Base-by-base conservation (phyloP, 163 green algal species). In the Dunaliella salina region DNA sequence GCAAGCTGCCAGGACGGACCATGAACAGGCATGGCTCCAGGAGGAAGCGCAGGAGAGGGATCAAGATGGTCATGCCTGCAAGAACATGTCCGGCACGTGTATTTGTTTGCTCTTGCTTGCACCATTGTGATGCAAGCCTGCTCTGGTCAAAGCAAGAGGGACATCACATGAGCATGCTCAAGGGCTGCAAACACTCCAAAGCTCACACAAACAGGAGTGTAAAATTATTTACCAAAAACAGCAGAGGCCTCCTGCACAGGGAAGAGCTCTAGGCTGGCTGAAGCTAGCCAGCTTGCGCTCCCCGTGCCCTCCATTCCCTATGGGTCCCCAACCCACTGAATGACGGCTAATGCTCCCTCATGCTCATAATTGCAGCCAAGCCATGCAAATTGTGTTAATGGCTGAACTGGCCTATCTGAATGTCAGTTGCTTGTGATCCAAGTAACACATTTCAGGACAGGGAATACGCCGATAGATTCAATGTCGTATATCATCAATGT, bases 41-140 rank as follows among this genome's bases (percentile, higher is more conserved):
- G 8, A 88, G 33, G 18, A 84, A 93, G 82, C 90, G 69, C 1
- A 92, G 22, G 15, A 90, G 0, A 0, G 90, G 90, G 15, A 91
- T 80, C 0, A 89, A 40, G 0, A 89, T 26, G 0, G 83, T 86
- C 3, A 92, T 85, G 71, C 40, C 84, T 88, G 86, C 33, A 45
- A 4, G 40, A 46, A 50, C 24, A 82, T 29, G 57, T n/a, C 1
- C 1, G 63, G 4, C 24, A 29, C 1, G 11, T 75, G 63, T 75
- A 29, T 75, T 5, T 8, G 63, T 8, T 26, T 75, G 63, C 24
- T 26, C 20, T 5, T 75, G 63, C 24, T 15, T 69, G 57, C 18
- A 18, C 18, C 15, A 26, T 15, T 69, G 57, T 69, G 57, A n/a
- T n/a, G n/a, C n/a, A n/a, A n/a, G n/a, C n/a, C n/a, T 24, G 29